Evolutionary conservation across 352 stramenopile species (phyloP).

Genomic region (Detonula confervacea): DNA sequence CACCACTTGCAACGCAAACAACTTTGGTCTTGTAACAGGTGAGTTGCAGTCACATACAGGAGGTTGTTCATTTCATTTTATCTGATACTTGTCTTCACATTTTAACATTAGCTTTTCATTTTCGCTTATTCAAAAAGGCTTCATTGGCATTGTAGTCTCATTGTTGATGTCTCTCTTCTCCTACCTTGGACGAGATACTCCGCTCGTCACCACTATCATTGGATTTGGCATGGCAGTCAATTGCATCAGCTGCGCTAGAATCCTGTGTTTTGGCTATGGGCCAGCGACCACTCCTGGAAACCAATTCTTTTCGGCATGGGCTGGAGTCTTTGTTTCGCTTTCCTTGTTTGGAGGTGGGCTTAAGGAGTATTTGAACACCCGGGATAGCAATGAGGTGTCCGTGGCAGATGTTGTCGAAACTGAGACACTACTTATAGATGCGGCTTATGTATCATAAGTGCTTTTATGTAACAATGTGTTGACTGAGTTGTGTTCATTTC

Average conservation of each 20-base stretch:
- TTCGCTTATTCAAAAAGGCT: slow-evolving; percentile 17
- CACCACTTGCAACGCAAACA: slow-evolving; percentile 48
- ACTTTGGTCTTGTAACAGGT: slow-evolving; percentile 54
- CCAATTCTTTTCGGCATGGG: slow-evolving; percentile 59
- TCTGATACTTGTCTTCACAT: slow-evolving; percentile 8
- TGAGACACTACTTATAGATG: too few relatives aligned
- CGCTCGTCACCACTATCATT: slow-evolving; percentile 49
- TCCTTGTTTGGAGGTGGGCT: slow-evolving; percentile 55
- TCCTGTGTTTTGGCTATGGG: slow-evolving; percentile 55
- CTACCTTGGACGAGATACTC: slow-evolving; percentile 51
- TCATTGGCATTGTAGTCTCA: slow-evolving; percentile 46
- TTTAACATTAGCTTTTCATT: background rate
- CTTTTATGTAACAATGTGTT: too few relatives aligned
- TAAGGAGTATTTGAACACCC: slow-evolving; percentile 64
- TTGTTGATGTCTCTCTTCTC: slow-evolving; percentile 58
- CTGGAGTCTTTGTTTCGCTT: slow-evolving; percentile 58
- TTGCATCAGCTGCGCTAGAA: slow-evolving; percentile 51
- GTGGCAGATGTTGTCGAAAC: background rate
- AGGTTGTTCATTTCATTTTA: background rate
- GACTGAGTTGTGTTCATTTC: too few relatives aligned
- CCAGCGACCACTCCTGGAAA: slow-evolving; percentile 49
- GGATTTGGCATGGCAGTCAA: slow-evolving; percentile 49
- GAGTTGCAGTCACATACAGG: slow-evolving; percentile 22
- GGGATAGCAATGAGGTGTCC: slow-evolving; percentile 18
- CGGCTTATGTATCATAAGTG: too few relatives aligned